These are phyloP conservation scores for Tricholomella constricta DNA, from an alignment of 768 basidiomycete genomes.

Conservation along the genomic window DNA sequence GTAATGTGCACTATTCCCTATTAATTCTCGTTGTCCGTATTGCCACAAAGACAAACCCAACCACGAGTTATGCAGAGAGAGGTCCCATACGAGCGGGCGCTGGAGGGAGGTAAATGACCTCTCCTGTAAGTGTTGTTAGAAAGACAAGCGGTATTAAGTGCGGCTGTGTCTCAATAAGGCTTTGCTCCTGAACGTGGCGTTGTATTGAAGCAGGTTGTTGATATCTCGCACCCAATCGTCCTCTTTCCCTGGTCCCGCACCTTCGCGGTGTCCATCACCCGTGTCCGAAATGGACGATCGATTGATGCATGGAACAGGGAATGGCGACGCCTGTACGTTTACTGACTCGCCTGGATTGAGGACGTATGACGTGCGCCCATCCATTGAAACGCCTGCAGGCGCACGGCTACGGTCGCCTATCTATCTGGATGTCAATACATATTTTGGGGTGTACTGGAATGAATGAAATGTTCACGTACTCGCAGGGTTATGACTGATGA, in stretches of 20 bases:
- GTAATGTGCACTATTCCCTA: not conserved
- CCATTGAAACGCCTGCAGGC: constrained; percentile 90
- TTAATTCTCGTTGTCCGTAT: not conserved
- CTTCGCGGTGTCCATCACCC: constrained; percentile 52
- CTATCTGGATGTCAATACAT: constrained; percentile 37
- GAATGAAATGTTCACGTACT: constrained; percentile 42
- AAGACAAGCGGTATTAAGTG: constrained; percentile 39
- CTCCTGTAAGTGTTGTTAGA: not conserved
- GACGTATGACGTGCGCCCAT: constrained; percentile 83
- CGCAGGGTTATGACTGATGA: constrained; percentile 75
- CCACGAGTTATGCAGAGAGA: too few relatives aligned
- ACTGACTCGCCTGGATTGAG: constrained; percentile 87
- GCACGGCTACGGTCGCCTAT: constrained; percentile 85
- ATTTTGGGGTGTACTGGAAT: not conserved
- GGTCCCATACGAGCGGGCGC: not conserved
- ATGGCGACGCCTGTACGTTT: constrained; percentile 80
- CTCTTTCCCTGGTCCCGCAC: constrained; percentile 77
- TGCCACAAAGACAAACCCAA: not conserved
- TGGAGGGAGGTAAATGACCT: not conserved
- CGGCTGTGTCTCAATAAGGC: constrained; percentile 76
- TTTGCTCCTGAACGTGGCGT: constrained; percentile 91
- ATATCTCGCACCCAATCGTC: constrained; percentile 98
- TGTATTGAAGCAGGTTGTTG: constrained; percentile 92
- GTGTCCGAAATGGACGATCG: constrained; percentile 73
- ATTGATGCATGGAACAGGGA: constrained; percentile 92